Base-by-base conservation (phyloP, 2,329 filamentous ascomycete species). In the Diaporthe destruens region DNA sequence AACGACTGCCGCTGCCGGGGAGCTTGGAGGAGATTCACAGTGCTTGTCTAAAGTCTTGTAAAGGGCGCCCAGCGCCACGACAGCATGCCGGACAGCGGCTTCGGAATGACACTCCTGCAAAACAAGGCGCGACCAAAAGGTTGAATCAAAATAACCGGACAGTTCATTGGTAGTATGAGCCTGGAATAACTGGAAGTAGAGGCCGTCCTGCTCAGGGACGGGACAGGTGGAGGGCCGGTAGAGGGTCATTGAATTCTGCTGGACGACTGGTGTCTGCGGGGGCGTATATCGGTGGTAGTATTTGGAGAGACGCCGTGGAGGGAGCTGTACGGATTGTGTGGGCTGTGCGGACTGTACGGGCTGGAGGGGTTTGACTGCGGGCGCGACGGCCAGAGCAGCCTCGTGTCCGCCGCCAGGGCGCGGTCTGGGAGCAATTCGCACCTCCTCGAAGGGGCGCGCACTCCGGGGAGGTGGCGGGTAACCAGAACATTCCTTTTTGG, bases 21-120 rank as follows among this genome's bases (percentile, higher is more conserved):
- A 87, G 8, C 81, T 80, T 2, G 86, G 86, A 2, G 85, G 84
- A 2, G 86, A 85, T 74, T 87, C 87, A 29, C 84, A 85, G 6
- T 86, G 85, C 77, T 89, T 87, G 72, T 92, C 90, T 8, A 92
- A 80, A 0, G 90, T 91, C 79, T 92, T 92, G 80, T 93, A 92
- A 51, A 93, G 81, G 4, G 90, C 90, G 20, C 90, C 91, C 9
- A 93, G 82, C 7, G 91, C 91, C 32, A 92, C 85, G 12, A 93
- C 90, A 14, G 90, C 89, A 79, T 92, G 89, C 16, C 88, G 87
- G 72, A 93, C 89, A 34, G 90, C 86, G 16, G 86, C 82, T 77
- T 91, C 88, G 0, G 85, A 84, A 75, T 92, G 89, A 68, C 89
- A 92, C 78, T 90, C 89, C 76, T 90, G 88, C 12, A 92, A 79